Conservation (phyloP, 2,329 filamentous ascomycete genomes). For the Fusarium proliferatum region DNA sequence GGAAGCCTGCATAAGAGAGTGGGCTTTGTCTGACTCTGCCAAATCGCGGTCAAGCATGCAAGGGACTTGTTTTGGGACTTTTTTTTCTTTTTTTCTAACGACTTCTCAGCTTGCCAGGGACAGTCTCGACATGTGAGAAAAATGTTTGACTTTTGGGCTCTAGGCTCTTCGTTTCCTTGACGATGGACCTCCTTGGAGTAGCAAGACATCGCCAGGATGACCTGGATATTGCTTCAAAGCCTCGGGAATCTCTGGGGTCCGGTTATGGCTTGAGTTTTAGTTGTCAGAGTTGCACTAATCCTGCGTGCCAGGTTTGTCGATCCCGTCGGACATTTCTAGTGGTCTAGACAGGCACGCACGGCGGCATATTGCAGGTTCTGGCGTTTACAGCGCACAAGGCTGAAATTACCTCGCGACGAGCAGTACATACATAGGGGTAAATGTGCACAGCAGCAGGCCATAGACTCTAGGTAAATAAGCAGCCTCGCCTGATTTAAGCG, state of each 20-base stretch:
- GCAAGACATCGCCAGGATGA: not conserved
- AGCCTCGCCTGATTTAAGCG: slow-evolving; percentile 19
- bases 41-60: slow-evolving; percentile 32
- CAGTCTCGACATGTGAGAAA: slow-evolving; percentile 2
- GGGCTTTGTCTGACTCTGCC: not conserved
- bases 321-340: slow-evolving; percentile 33
- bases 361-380: slow-evolving; percentile 1
- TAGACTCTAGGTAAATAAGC: not conserved
- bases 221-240: not conserved
- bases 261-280: slow-evolving; percentile 11
- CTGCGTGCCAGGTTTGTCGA: slow-evolving; percentile 9
- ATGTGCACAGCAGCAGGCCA: not conserved
- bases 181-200: not conserved
- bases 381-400: slow-evolving; percentile 11
- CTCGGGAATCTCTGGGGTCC: slow-evolving; percentile 8
- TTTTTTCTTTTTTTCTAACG: not conserved
- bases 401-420: slow-evolving; percentile 10
- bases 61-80: slow-evolving; percentile 1
- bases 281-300: slow-evolving; percentile 33
- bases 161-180: slow-evolving; percentile 12
- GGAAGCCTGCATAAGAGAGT: slow-evolving; percentile 5
- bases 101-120: slow-evolving; percentile 6
- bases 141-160: slow-evolving; percentile 15
- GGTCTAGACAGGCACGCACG: not conserved
- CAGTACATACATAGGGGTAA: slow-evolving; percentile 17